Percentiles rank a stretch among this genome's conserved stretches.
Evolutionary conservation across 2,329 filamentous ascomycete genomes (phyloP).

Genomic region (Paracoccidioides brasiliensis): DNA sequence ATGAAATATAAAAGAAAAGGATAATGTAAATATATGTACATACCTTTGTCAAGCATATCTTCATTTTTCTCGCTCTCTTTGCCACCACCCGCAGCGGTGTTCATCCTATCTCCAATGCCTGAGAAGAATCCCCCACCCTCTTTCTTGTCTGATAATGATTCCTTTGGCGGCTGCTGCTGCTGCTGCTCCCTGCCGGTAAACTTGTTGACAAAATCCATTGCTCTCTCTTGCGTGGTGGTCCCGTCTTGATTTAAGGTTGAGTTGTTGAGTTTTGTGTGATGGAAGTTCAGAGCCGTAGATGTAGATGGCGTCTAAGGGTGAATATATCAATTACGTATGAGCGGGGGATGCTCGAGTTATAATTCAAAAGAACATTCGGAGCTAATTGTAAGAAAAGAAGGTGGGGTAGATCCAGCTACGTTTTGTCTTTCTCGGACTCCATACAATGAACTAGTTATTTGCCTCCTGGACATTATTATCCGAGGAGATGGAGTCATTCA

Average conservation of each 20-base stretch:
- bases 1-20: background rate
- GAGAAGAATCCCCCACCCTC: constrained; percentile 37
- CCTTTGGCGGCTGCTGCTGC: constrained; percentile 12
- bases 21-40: background rate
- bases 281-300: background rate
- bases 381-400: background rate
- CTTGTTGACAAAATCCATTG: constrained; percentile 35
- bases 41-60: constrained; percentile 71
- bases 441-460: background rate
- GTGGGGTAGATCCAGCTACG: background rate
- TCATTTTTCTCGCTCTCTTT: constrained; percentile 67
- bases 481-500: background rate
- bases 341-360: background rate
- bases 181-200: constrained; percentile 31
- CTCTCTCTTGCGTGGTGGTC: background rate
- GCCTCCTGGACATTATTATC: background rate
- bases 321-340: too few species aligned
- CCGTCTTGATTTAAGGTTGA: background rate
- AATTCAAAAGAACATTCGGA: too few species aligned
- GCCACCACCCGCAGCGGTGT: constrained; percentile 59
- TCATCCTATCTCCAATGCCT: constrained; percentile 57
- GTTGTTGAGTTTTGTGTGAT: background rate
- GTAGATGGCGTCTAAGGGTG: background rate
- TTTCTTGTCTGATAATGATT: constrained; percentile 6
- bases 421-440: background rate